phyloP scores from a whole-genome alignment of 192 early-diverging fungal genomes.

The Cladochytrium replicatum region DNA sequence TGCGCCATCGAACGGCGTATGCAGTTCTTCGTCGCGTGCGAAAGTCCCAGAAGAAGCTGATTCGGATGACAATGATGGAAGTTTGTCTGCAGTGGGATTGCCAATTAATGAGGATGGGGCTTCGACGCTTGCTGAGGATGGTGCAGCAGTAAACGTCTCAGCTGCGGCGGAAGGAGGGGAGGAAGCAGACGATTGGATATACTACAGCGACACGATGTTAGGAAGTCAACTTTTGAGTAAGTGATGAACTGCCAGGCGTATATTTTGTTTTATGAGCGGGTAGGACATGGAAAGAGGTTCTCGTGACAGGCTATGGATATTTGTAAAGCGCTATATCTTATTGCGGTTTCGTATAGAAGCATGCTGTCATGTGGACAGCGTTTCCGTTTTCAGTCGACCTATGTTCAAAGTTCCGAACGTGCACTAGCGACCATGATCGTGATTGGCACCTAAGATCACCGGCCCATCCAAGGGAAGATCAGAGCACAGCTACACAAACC shows the following conservation, averaged over 20 bases:
- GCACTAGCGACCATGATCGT: no score
- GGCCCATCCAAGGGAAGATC: no score
- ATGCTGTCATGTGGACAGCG: no score
- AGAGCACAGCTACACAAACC: no score
- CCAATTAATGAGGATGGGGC: neutral
- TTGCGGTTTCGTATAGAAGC: no score
- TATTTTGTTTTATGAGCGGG: slow-evolving; percentile 34
- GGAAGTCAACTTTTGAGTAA: slow-evolving; percentile 18
- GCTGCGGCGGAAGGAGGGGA: neutral
- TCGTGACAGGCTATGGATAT: no score
- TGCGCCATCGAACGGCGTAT: slow-evolving; percentile 2
- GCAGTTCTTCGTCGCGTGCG: neutral
- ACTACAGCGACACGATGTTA: slow-evolving; percentile 24
- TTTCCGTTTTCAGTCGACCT: no score
- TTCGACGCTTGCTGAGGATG: neutral
- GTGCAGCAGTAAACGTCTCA: neutral
- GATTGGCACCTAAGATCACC: no score
- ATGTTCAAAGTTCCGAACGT: no score
- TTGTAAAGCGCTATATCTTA: no score
- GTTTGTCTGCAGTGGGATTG: neutral
- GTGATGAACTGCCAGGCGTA: slow-evolving; percentile 30
- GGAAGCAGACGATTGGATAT: slow-evolving; percentile 23
- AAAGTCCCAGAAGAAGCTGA: neutral
- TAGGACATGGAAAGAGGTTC: no score
- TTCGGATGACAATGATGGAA: neutral